Conservation (phyloP, 202 grass and related monocot genomes). For the Panicum virgatum region DNA sequence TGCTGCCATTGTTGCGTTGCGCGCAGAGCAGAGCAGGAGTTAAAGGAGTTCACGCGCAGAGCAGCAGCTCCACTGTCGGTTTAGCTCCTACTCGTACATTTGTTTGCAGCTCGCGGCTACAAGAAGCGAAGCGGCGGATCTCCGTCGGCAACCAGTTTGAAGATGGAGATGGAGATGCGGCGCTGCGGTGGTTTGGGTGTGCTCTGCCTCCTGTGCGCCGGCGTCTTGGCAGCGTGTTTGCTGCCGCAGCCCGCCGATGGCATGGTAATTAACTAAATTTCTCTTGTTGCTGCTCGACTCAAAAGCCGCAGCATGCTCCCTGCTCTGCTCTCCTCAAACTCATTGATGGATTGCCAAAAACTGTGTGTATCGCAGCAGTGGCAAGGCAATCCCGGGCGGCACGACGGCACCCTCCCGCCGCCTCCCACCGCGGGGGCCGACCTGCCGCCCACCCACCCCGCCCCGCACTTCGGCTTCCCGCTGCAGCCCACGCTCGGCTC, state of each 20-base stretch:
- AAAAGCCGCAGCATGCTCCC: too few relatives aligned
- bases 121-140: too few relatives aligned
- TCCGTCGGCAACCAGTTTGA: too few relatives aligned
- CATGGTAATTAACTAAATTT: background rate
- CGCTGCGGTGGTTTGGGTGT: background rate
- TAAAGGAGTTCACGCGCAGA: background rate
- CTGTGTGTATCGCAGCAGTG: background rate
- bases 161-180: background rate
- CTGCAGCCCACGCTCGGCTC: slow-evolving; percentile 48
- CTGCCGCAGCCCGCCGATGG: background rate
- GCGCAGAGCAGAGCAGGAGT: background rate
- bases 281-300: too few relatives aligned
- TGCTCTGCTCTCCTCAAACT: too few relatives aligned
- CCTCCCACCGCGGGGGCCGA: slow-evolving; percentile 48
- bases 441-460: slow-evolving; percentile 29
- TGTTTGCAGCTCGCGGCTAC: too few relatives aligned
- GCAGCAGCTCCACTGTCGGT: too few relatives aligned
- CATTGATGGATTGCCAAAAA: too few relatives aligned
- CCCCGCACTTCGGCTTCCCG: slow-evolving; percentile 58
- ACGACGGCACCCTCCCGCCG: slow-evolving; percentile 7
- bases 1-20: background rate
- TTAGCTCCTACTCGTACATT: too few relatives aligned
- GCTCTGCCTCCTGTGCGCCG: background rate
- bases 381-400: background rate
- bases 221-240: background rate